These are phyloP conservation scores for Exophiala bonariae DNA, from an alignment of 2,329 filamentous ascomycete species.

Conservation along the genomic window DNA sequence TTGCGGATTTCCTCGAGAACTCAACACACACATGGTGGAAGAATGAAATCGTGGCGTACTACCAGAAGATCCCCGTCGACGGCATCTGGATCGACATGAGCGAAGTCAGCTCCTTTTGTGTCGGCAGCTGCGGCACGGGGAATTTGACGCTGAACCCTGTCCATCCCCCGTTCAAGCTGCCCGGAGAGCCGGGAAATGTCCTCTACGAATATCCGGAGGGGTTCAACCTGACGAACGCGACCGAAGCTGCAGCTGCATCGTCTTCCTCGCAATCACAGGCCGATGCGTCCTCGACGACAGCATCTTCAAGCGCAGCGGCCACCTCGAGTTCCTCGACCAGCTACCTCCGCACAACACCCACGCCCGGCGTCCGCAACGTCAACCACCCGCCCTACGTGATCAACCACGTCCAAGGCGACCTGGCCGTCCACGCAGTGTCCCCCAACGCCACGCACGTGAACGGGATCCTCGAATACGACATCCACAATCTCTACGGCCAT, in stretches of 20 bases:
- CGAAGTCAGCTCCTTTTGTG: slow-evolving; percentile 65
- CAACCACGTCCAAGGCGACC: slow-evolving; percentile 70
- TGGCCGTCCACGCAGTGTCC: slow-evolving; percentile 70
- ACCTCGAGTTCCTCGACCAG: slow-evolving; percentile 37
- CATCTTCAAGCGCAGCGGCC: slow-evolving; percentile 30
- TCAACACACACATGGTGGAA: slow-evolving; percentile 62
- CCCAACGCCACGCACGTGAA: slow-evolving; percentile 77
- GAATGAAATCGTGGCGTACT: slow-evolving; percentile 52
- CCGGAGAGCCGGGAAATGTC: slow-evolving; percentile 63
- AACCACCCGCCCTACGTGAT: slow-evolving; percentile 76
- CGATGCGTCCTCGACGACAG: slow-evolving; percentile 38
- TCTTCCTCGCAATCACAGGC: slow-evolving; percentile 55
- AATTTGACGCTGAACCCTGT: slow-evolving; percentile 68
- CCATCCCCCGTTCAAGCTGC: slow-evolving; percentile 65
- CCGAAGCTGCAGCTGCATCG: slow-evolving; percentile 63
- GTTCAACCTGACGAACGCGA: slow-evolving; percentile 68
- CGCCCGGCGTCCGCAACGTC: slow-evolving; percentile 64
- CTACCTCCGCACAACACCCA: slow-evolving; percentile 62
- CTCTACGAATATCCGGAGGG: slow-evolving; percentile 66
- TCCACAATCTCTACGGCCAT: slow-evolving; percentile 77
- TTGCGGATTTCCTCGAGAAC: slow-evolving; percentile 61
- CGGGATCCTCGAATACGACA: slow-evolving; percentile 71
- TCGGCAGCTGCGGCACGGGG: slow-evolving; percentile 68
- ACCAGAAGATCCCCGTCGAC: slow-evolving; percentile 55
- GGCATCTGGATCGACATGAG: slow-evolving; percentile 63